Evolutionary conservation across 768 basidiomycete species (phyloP).

Genomic region (Brasilioporus rufonigricans): DNA sequence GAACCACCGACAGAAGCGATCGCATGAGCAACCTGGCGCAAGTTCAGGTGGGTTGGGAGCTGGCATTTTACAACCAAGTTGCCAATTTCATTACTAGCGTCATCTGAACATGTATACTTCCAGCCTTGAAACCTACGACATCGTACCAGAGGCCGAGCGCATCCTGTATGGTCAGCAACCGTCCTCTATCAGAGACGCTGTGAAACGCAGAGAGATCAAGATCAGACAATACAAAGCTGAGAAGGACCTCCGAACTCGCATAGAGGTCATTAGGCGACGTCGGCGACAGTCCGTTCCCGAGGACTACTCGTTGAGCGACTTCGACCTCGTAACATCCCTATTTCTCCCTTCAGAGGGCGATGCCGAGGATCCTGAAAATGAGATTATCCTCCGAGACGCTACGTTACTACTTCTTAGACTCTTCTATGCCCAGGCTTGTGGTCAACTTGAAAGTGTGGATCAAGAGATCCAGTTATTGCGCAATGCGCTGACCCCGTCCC

Average conservation of each 20-base stretch:
- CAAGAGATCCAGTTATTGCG: constrained; percentile 73
- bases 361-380: constrained; percentile 55
- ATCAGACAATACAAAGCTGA: constrained; percentile 89
- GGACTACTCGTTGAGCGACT: constrained; percentile 44
- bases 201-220: constrained; percentile 78
- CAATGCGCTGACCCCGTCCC: constrained; percentile 45
- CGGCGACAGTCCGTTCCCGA: constrained; percentile 39
- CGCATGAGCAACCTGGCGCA: constrained; percentile 55
- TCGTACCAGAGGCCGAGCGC: constrained; percentile 62
- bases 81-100: constrained; percentile 36
- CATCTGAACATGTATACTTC: constrained; percentile 47
- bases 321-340: constrained; percentile 63
- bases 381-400: constrained; percentile 65
- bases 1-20: constrained; percentile 53
- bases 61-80: not conserved
- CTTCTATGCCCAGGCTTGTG: constrained; percentile 63
- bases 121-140: constrained; percentile 59
- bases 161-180: constrained; percentile 49
- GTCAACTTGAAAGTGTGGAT: constrained; percentile 62
- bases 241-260: constrained; percentile 68
- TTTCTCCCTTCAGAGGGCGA: constrained; percentile 43
- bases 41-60: constrained; percentile 50
- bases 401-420: constrained; percentile 71
- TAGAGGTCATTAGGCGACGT: constrained; percentile 62
- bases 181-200: constrained; percentile 56